phyloP scores from a whole-genome alignment of 306 rosid species.

The Gillenia trifoliata region DNA sequence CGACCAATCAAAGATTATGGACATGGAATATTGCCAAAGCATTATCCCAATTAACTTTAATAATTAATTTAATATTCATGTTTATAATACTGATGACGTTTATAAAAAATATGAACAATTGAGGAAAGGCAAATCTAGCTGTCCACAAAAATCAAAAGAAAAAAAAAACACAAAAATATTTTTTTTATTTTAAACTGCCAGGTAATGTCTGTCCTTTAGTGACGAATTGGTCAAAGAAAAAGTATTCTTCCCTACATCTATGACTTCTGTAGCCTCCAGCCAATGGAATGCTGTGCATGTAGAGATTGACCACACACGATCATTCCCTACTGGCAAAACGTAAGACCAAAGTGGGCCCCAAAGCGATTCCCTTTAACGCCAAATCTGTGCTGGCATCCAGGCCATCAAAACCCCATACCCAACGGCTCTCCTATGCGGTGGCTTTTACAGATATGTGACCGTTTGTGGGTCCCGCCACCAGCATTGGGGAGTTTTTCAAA shows the following conservation, averaged over 20 bases:
- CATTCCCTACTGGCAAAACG: neutral
- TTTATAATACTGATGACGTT: too few species aligned
- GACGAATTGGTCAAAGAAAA: neutral
- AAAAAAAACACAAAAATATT: neutral
- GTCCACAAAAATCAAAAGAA: neutral
- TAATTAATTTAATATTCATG: neutral
- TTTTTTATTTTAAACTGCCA: neutral
- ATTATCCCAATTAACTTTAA: neutral
- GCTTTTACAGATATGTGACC: slow-evolving; percentile 35
- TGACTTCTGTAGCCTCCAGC: neutral
- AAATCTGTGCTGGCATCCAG: slow-evolving; percentile 36
- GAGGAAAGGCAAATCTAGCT: neutral
- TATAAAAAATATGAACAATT: too few species aligned
- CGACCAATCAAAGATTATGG: too few species aligned
- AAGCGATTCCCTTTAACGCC: neutral
- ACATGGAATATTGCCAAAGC: neutral
- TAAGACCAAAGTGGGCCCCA: slow-evolving; percentile 23
- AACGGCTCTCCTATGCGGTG: slow-evolving; percentile 46
- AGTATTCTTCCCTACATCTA: neutral
- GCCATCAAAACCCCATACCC: slow-evolving; percentile 20
- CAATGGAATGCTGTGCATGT: neutral
- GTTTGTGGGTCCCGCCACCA: slow-evolving; percentile 29
- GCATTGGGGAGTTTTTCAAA: neutral
- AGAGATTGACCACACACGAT: neutral
- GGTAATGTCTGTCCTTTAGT: neutral